A percentile compares a stretch with the other conserved stretches of the same genome.
Evolutionary conservation across 345 rosid species (phyloP).

Genomic region (Citrus hindsii): DNA sequence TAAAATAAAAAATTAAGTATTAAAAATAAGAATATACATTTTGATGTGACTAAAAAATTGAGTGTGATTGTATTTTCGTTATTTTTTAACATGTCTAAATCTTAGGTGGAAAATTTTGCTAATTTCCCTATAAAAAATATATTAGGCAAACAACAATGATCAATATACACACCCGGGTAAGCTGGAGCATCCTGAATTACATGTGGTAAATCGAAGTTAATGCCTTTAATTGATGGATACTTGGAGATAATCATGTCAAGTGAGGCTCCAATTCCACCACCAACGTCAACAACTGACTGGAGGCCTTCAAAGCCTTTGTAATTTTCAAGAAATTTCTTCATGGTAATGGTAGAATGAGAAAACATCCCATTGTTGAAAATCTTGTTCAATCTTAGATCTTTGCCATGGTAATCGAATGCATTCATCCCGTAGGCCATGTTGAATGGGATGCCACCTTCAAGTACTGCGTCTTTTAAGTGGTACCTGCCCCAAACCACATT

Average conservation of each 20-base stretch:
- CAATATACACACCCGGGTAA: too few species aligned
- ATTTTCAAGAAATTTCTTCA: neutral
- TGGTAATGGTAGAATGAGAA: neutral
- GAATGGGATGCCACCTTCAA: neutral
- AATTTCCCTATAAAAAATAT: too few species aligned
- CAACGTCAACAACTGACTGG: neutral
- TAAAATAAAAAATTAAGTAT: too few species aligned
- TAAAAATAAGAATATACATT: too few species aligned
- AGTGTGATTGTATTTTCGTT: too few species aligned
- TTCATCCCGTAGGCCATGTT: neutral
- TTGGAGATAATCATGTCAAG: neutral
- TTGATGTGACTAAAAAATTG: too few species aligned
- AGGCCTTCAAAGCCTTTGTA: neutral
- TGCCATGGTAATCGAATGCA: neutral
- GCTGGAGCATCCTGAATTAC: neutral
- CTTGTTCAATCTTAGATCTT: neutral
- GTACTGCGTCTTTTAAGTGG: neutral
- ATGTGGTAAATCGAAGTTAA: neutral
- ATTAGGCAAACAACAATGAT: too few species aligned
- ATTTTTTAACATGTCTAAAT: too few species aligned
- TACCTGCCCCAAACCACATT: neutral
- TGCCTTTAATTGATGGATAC: neutral
- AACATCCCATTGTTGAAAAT: neutral
- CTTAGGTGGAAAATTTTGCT: too few species aligned
- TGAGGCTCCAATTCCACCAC: neutral